Evolutionary conservation across 2,329 filamentous ascomycete genomes (phyloP).

Genomic region (Colletotrichum costaricense): DNA sequence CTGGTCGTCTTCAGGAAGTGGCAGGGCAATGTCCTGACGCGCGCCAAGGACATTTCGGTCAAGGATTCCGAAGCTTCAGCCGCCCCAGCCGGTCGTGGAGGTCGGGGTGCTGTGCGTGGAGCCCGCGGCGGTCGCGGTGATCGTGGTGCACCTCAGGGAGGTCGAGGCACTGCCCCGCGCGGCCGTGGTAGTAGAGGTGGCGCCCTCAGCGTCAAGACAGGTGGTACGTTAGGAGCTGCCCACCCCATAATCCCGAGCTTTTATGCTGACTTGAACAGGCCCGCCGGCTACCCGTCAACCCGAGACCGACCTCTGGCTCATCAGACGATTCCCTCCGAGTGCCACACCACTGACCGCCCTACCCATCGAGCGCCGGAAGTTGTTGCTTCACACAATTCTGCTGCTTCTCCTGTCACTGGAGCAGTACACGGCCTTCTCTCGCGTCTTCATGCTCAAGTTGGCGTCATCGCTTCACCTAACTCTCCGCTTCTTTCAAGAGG

Average conservation of each 20-base stretch:
- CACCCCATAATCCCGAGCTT: not conserved
- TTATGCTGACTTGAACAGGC: conserved; percentile 9
- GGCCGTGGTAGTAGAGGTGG: conserved; percentile 32
- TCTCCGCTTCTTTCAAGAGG: conserved; percentile 70
- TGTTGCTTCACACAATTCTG: conserved; percentile 79
- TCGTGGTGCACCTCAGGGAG: conserved; percentile 30
- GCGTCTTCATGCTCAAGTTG: conserved; percentile 76
- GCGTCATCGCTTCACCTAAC: conserved; percentile 78
- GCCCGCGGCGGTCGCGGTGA: conserved; percentile 36
- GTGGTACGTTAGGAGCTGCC: conserved; percentile 6
- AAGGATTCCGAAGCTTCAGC: conserved; percentile 49
- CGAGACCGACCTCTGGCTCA: conserved; percentile 59
- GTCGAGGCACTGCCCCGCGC: conserved; percentile 21
- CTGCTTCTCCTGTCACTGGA: conserved; percentile 81
- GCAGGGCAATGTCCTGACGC: conserved; percentile 76
- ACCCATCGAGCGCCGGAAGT: conserved; percentile 68
- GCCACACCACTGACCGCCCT: conserved; percentile 71
- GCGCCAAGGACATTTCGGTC: conserved; percentile 76
- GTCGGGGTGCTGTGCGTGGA: conserved; percentile 45
- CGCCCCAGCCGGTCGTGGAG: conserved; percentile 45
- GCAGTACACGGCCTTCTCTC: conserved; percentile 80
- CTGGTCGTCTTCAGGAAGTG: conserved; percentile 83
- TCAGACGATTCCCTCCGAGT: conserved; percentile 66
- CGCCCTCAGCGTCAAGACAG: conserved; percentile 37
- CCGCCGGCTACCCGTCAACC: not conserved